These are phyloP conservation scores for Solanum bulbocastanum DNA, from an alignment of 257 asterid species.

Conservation along the genomic window DNA sequence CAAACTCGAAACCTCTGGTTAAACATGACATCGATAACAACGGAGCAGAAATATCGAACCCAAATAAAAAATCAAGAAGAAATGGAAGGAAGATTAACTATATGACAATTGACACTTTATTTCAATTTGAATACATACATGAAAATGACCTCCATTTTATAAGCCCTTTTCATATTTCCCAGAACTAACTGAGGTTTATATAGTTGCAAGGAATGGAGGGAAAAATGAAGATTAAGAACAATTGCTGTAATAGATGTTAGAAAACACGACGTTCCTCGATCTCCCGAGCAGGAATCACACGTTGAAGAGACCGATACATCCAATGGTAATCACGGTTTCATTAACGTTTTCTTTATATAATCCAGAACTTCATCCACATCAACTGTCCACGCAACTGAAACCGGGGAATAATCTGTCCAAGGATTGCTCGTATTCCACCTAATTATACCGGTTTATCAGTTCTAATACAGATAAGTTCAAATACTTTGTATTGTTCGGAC, in stretches of 20 bases:
- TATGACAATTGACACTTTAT: background rate
- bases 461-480: background rate
- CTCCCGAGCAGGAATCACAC: background rate
- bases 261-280: background rate
- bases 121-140: background rate
- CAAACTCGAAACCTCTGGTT: background rate
- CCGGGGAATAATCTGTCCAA: slow-evolving; percentile 71
- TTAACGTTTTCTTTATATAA: slow-evolving; percentile 42
- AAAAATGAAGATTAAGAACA: background rate
- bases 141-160: background rate
- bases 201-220: background rate
- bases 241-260: background rate
- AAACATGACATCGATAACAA: background rate
- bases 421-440: slow-evolving; percentile 95
- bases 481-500: background rate
- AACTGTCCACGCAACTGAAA: slow-evolving; percentile 91
- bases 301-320: background rate
- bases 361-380: slow-evolving; percentile 56
- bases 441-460: background rate
- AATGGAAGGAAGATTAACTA: background rate
- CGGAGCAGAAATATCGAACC: background rate
- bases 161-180: background rate
- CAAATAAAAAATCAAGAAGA: background rate
- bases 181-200: background rate
- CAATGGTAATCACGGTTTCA: slow-evolving; percentile 38